A percentile compares a stretch with the other conserved stretches of the same genome.
Conservation (phyloP, 1,139 yeast genomes). For the Sporopachydermia cereana region DNA sequence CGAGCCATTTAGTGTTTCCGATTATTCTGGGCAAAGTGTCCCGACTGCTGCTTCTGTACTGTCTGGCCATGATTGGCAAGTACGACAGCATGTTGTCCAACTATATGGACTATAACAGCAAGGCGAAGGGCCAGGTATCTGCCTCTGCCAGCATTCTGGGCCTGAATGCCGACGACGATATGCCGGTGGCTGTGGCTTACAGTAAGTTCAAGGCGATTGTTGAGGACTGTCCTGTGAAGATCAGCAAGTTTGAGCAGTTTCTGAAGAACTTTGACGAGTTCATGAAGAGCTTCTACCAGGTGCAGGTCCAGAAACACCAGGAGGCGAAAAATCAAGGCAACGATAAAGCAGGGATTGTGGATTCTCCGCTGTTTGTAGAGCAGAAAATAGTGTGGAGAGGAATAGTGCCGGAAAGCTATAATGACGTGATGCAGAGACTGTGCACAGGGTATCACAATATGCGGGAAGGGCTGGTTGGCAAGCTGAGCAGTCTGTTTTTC, state of each 20-base stretch:
- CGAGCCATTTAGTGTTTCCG: constrained; percentile 31
- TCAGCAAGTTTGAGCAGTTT: constrained; percentile 51
- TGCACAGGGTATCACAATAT: constrained; percentile 12
- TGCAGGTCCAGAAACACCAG: neutral
- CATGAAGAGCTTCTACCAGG: constrained; percentile 16
- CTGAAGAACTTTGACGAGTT: constrained; percentile 40
- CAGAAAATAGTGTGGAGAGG: constrained; percentile 60
- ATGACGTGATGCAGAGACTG: constrained; percentile 26
- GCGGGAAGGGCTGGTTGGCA: constrained; percentile 22
- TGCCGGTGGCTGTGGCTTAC: constrained; percentile 10
- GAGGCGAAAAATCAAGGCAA: constrained; percentile 5
- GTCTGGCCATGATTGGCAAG: constrained; percentile 45
- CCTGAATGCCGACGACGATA: neutral
- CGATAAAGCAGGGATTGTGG: constrained; percentile 18
- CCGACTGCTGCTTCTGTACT: constrained; percentile 50
- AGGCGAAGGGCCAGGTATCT: constrained; percentile 12
- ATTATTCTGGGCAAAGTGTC: constrained; percentile 57
- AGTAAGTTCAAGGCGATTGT: constrained; percentile 37
- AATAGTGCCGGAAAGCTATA: constrained; percentile 36
- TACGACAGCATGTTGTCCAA: constrained; percentile 40
- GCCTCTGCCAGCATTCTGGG: neutral
- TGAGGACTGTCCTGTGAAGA: constrained; percentile 42
- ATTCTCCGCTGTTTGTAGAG: constrained; percentile 39
- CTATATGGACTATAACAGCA: constrained; percentile 24
- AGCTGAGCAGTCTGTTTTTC: constrained; percentile 43